Conservation (phyloP, 2,329 filamentous ascomycete genomes). For the Thermochaetoides dissita region DNA sequence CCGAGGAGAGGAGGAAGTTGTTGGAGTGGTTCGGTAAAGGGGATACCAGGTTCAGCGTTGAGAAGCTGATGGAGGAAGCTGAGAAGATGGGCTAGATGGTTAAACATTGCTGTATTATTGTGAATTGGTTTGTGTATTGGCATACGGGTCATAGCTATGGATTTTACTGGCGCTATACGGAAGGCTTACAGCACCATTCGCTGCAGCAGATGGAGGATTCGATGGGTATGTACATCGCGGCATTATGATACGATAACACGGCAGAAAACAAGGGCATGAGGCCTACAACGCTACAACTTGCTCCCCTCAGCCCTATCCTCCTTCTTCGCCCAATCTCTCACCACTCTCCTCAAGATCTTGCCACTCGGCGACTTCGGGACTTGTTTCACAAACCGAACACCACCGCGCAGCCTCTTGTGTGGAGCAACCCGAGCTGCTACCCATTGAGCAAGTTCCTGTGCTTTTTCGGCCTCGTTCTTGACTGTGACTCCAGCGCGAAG, state of each 20-base stretch:
- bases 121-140: too few relatives aligned
- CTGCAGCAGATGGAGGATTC: too few relatives aligned
- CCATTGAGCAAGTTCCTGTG: constrained; percentile 25
- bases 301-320: constrained; percentile 24
- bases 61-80: constrained; percentile 75
- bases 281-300: constrained; percentile 21
- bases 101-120: too few relatives aligned
- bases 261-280: neutral
- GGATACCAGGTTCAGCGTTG: constrained; percentile 65
- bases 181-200: too few relatives aligned
- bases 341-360: constrained; percentile 31
- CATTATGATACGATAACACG: too few relatives aligned
- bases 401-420: constrained; percentile 56
- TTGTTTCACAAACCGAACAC: constrained; percentile 51
- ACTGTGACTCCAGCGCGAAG: constrained; percentile 24
- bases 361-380: constrained; percentile 58
- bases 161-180: too few relatives aligned
- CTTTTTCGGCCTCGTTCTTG: constrained; percentile 21
- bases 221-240: too few relatives aligned
- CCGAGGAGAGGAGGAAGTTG: constrained; percentile 50
- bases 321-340: constrained; percentile 27
- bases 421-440: constrained; percentile 25
- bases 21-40: constrained; percentile 72
- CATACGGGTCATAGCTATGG: too few relatives aligned
- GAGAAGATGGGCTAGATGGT: constrained; percentile 51